Conservation (phyloP, 1,284 basidiomycete species). For the Malassezia obtusa region DNA sequence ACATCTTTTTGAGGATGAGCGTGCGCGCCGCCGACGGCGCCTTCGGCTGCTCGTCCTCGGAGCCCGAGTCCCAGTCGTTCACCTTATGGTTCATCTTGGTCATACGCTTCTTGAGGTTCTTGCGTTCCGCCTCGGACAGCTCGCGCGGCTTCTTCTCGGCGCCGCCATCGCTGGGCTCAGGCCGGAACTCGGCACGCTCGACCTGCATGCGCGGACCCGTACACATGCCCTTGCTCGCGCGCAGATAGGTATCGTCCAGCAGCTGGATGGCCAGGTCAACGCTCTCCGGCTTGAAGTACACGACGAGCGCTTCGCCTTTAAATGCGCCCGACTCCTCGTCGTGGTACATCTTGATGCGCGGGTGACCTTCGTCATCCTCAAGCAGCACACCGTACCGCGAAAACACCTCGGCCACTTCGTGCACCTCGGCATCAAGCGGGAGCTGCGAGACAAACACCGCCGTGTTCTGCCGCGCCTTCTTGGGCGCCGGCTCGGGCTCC, state of each 20-base stretch:
- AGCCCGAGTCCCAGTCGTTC: slow-evolving; percentile 39
- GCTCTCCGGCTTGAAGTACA: slow-evolving; percentile 94
- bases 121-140: slow-evolving; percentile 14
- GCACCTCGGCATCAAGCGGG: slow-evolving; percentile 63
- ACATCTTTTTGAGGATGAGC: slow-evolving; percentile 61
- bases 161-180: neutral
- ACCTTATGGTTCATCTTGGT: slow-evolving; percentile 26
- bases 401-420: slow-evolving; percentile 72
- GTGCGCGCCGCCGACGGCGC: slow-evolving; percentile 8
- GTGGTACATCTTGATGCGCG: slow-evolving; percentile 87
- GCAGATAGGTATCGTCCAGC: slow-evolving; percentile 82
- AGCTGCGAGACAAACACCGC: slow-evolving; percentile 82
- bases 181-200: slow-evolving; percentile 65
- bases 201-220: slow-evolving; percentile 64
- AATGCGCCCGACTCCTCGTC: slow-evolving; percentile 65
- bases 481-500: slow-evolving; percentile 2
- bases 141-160: neutral
- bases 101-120: slow-evolving; percentile 13
- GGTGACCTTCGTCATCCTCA: slow-evolving; percentile 74
- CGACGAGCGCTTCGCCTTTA: slow-evolving; percentile 87
- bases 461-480: slow-evolving; percentile 51
- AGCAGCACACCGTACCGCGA: slow-evolving; percentile 82
- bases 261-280: slow-evolving; percentile 75
- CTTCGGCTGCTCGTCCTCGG: slow-evolving; percentile 13
- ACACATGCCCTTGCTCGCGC: slow-evolving; percentile 60